Conservation (phyloP, 169 alveolate genomes). For the Plasmodium inui region DNA sequence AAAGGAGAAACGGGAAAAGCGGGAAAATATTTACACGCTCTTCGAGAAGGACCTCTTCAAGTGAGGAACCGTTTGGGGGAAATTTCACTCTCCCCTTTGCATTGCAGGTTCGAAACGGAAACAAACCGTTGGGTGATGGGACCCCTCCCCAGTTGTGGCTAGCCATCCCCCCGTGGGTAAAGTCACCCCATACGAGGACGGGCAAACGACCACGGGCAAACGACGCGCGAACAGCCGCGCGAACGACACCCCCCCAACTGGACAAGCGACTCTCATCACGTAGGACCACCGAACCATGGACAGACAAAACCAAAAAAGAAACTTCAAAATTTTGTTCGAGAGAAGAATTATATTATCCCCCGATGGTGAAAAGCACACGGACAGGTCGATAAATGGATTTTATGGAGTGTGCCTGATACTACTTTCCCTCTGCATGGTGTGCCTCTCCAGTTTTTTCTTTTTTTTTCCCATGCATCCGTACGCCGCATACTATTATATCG, state of each 20-base stretch:
- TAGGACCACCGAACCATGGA: constrained; percentile 14
- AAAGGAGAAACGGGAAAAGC: constrained; percentile 75
- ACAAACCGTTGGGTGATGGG: background rate
- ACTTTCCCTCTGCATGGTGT: constrained; percentile 14
- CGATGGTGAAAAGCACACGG: constrained; percentile 35
- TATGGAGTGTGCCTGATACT: constrained; percentile 64
- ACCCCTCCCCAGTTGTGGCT: background rate
- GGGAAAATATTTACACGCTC: constrained; percentile 59
- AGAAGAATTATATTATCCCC: constrained; percentile 65
- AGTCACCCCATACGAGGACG: background rate
- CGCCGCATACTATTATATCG: constrained; percentile 51
- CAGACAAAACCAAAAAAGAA: constrained; percentile 52
- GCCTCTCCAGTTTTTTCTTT: constrained; percentile 50
- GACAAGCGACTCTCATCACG: background rate
- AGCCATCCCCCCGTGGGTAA: background rate
- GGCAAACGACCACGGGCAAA: background rate
- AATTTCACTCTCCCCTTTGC: background rate
- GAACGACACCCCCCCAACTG: background rate
- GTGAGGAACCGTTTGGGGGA: background rate
- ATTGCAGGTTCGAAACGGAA: background rate
- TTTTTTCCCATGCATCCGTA: constrained; percentile 75
- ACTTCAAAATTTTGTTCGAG: constrained; percentile 62
- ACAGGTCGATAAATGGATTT: constrained; percentile 47
- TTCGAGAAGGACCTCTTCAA: constrained; percentile 64
- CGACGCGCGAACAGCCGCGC: no score